Conservation (phyloP, 192 early-diverging fungal species). For the Geosiphon pyriformis region DNA sequence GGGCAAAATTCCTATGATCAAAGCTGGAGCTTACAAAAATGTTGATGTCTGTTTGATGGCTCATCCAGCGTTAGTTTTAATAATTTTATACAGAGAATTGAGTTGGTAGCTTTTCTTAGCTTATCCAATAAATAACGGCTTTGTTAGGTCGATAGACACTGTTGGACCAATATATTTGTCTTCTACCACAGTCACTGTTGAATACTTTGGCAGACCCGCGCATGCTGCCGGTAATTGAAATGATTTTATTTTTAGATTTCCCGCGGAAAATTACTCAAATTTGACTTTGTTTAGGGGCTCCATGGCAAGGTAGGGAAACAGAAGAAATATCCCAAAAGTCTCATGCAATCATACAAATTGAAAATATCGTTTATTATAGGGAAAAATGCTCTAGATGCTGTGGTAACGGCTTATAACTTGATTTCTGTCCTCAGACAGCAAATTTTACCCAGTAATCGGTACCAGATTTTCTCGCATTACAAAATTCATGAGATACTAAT, state of each 20-base stretch:
- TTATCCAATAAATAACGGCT: not conserved
- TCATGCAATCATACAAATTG: too few species aligned
- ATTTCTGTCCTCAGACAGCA: constrained; percentile 71
- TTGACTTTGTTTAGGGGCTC: not conserved
- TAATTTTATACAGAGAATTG: constrained; percentile 20
- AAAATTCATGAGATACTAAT: not conserved
- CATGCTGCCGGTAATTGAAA: constrained; percentile 62
- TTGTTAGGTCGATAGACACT: not conserved
- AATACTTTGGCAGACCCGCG: constrained; percentile 67
- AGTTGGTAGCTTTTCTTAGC: not conserved
- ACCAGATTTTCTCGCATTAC: not conserved
- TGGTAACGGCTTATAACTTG: constrained; percentile 56
- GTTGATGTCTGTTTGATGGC: constrained; percentile 74
- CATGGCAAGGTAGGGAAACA: not conserved
- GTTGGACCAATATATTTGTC: constrained; percentile 27
- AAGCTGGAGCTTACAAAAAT: constrained; percentile 64
- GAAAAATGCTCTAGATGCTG: constrained; percentile 76
- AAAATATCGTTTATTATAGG: constrained; percentile 29
- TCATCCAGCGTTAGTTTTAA: constrained; percentile 57
- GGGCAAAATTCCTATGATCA: constrained; percentile 60
- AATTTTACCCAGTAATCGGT: constrained; percentile 55
- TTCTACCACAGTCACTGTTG: constrained; percentile 40
- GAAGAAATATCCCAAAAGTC: not conserved
- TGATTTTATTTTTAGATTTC: not conserved
- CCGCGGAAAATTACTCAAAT: not conserved